Base-by-base conservation (phyloP, 371 early-diverging fungal genomes). In the Capillidium heterosporum region DNA sequence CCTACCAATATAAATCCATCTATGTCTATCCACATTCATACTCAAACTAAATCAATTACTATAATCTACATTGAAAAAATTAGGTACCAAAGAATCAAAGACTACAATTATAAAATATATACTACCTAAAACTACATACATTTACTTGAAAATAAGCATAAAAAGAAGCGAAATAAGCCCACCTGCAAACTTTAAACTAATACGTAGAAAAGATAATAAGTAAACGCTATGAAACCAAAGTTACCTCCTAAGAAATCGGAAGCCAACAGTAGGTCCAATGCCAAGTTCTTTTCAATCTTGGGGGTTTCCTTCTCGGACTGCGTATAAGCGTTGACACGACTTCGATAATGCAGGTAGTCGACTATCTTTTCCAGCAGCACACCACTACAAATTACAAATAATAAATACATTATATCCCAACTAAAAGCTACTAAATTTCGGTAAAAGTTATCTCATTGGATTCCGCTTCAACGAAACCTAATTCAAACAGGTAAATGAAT, bases 191-290 rank as follows among this genome's bases (percentile, higher is more conserved):
- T n/a, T n/a, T n/a, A n/a, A n/a, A n/a, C n/a, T n/a, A n/a, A n/a
- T n/a, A n/a, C n/a, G n/a, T n/a, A n/a, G n/a, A n/a, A n/a, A n/a
- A 35, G 35, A 7, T 35, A 35, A 13, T 35, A 35, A 35, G 13
- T 35, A 35, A 13, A 7, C 4, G 13, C 4, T 7, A 35, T 7
- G 35, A 7, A 35, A 35, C 4, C 46, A 4, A 44, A 44, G 3
- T 49, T 49, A 49, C 49, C 49, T 27, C 24, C 49, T 31, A 49
- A 31, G 19, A 49, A 49, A 28, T 49, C 49, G 15, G 49, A 26
- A 28, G 49, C 49, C 27, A 49, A 7, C 28, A 49, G 27, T 31
- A 49, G 24, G 7, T 49, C 49, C 7, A 49, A 17, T 13, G 49
- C 49, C 27, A 49, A 13, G 10, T 27, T 28, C 7, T 11, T 21